Percentiles rank a stretch among this genome's conserved stretches.
These are phyloP conservation scores for Claviceps digitariae DNA, from an alignment of 2,329 filamentous ascomycete species.

Conservation along the genomic window DNA sequence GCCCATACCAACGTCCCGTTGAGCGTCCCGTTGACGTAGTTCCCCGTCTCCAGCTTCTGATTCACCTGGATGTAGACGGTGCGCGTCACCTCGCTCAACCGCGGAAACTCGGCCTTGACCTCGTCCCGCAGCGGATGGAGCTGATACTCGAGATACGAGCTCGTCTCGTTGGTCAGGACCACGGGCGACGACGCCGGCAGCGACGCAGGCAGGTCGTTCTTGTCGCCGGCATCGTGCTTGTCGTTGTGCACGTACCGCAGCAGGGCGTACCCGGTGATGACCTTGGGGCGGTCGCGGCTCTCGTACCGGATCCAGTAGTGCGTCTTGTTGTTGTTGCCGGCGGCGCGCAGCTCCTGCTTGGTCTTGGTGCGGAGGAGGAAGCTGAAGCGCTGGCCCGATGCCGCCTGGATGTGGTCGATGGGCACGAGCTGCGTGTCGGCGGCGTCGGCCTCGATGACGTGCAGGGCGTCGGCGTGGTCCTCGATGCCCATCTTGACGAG, in stretches of 20 bases:
- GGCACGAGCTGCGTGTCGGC: background rate
- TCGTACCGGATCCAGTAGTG: conserved; percentile 35
- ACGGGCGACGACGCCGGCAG: conserved; percentile 11
- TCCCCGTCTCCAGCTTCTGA: conserved; percentile 23
- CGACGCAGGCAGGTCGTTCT: background rate
- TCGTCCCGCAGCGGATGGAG: conserved; percentile 20
- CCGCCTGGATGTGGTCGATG: background rate
- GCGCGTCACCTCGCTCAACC: conserved; percentile 33
- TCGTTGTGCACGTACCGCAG: conserved; percentile 25
- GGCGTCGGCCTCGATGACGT: conserved; percentile 1
- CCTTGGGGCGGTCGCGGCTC: conserved; percentile 33
- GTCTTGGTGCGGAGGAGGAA: conserved; percentile 4
- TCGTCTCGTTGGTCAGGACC: conserved; percentile 19
- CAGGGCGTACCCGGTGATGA: conserved; percentile 33
- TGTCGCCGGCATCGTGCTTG: background rate
- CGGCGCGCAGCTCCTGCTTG: conserved; percentile 3
- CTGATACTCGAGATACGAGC: conserved; percentile 32
- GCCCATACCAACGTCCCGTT: conserved; percentile 23
- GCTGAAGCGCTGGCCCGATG: conserved; percentile 4
- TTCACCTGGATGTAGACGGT: conserved; percentile 32
- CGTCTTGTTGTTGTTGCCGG: conserved; percentile 15
- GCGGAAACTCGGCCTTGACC: conserved; percentile 19
- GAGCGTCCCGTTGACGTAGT: conserved; percentile 13
- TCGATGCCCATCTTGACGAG: conserved; percentile 27
- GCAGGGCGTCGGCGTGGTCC: background rate